Base-by-base conservation (phyloP, 169 alveolate species). In the Plasmodium adleri region DNA sequence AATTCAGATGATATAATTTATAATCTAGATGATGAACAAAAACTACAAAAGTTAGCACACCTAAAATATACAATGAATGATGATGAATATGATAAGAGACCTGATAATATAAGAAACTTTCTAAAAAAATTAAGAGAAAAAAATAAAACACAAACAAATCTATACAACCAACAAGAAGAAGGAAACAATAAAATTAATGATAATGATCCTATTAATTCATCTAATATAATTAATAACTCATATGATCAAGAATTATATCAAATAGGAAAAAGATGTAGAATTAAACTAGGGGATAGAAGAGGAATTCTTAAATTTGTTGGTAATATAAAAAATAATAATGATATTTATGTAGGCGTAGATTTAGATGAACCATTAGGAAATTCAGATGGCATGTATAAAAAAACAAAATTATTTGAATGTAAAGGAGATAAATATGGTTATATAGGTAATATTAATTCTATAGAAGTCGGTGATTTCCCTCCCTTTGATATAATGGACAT, bases 291-390 rank as follows among this genome's bases (percentile, higher is more conserved):
- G 2, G 95, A 78, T 54, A 26, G 89, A 12, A 58, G 95, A 20
- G 95, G 93, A 9, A 52, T 52, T 20, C 89, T 92, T 43, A 68
- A 72, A 39, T 92, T 76, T 63, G 91, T 88, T n/a, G 95, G 95
- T 24, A 74, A 72, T 26, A 50, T 92, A 58, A 88, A 88, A 64
- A 68, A 72, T 78, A 72, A 74, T 9, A 26, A 56, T n/a, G 72
- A 56, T 28, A 45, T 91, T 76, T 92, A 75, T 92, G 92, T 93
- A 88, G 98, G 99, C 24, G 95, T 97, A 56, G 93, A 88, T 12
- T 89, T 97, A 52, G 99, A 97, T 93, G 99, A 97, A 78, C 98
- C 99, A 6, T 59, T 94, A 63, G 98, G 98, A 32, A 95, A 92
- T 85, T 93, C 96, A 39, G 97, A 96, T 92, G 99, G 99, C n/a